Evolutionary conservation across 2,329 filamentous ascomycete species (phyloP).

Genomic region (Ceratocystis destructans): DNA sequence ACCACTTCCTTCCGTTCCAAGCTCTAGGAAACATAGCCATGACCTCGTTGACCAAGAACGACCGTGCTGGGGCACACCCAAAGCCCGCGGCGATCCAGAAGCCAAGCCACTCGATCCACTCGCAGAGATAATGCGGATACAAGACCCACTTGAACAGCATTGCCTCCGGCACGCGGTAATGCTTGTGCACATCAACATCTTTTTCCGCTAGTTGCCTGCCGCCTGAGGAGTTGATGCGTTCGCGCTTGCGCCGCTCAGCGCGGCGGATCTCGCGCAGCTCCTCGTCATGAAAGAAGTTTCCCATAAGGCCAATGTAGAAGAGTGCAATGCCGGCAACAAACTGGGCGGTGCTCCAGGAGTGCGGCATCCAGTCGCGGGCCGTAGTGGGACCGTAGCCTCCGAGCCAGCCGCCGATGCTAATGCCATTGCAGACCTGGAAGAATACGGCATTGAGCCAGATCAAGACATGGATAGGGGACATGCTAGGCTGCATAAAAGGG

Average conservation of each 20-base stretch:
- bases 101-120: slow-evolving; percentile 92
- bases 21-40: slow-evolving; percentile 83
- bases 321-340: slow-evolving; percentile 54
- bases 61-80: slow-evolving; percentile 58
- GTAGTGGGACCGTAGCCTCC: slow-evolving; percentile 63
- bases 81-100: slow-evolving; percentile 65
- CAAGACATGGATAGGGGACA: slow-evolving; percentile 70
- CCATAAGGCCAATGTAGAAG: slow-evolving; percentile 62
- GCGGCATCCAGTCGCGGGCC: slow-evolving; percentile 34
- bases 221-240: slow-evolving; percentile 24
- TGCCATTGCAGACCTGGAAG: slow-evolving; percentile 74
- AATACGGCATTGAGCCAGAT: slow-evolving; percentile 49
- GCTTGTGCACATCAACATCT: slow-evolving; percentile 48
- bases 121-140: slow-evolving; percentile 87
- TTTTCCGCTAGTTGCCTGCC: slow-evolving; percentile 25
- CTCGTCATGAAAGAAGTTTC: slow-evolving; percentile 83
- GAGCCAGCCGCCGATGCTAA: slow-evolving; percentile 66
- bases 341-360: slow-evolving; percentile 29
- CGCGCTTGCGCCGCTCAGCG: slow-evolving; percentile 43
- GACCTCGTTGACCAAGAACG: slow-evolving; percentile 76
- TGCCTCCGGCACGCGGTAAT: slow-evolving; percentile 74
- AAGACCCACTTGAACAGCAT: slow-evolving; percentile 73
- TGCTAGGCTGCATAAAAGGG: slow-evolving; percentile 74
- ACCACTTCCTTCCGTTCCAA: slow-evolving; percentile 70
- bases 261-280: slow-evolving; percentile 76